These are phyloP conservation scores for Saccharomyces hybrid DNA, from an alignment of 1,139 yeast species.

Conservation along the genomic window DNA sequence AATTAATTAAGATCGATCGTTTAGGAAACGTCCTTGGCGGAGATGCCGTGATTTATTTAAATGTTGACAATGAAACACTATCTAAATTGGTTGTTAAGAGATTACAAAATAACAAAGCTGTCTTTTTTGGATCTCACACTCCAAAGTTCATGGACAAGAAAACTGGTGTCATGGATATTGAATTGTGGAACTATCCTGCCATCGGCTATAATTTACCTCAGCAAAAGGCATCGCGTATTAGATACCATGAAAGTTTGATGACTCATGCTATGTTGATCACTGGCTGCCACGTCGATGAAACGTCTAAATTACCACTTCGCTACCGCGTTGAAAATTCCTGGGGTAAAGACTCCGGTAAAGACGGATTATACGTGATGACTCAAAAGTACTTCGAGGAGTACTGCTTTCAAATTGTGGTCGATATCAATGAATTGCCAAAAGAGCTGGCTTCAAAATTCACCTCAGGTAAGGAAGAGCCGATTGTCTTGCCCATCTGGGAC, in stretches of 20 bases:
- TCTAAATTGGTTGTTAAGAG: slow-evolving; percentile 57
- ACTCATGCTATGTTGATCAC: slow-evolving; percentile 84
- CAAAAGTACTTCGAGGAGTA: slow-evolving; percentile 78
- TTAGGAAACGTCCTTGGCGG: slow-evolving; percentile 67
- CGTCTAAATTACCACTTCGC: slow-evolving; percentile 53
- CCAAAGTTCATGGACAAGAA: slow-evolving; percentile 56
- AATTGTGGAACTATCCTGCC: slow-evolving; percentile 57
- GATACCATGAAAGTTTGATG: slow-evolving; percentile 57
- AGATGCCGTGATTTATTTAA: slow-evolving; percentile 60
- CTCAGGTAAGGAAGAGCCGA: slow-evolving; percentile 35
- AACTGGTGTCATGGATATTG: slow-evolving; percentile 62
- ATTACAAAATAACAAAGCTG: slow-evolving; percentile 64
- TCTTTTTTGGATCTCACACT: slow-evolving; percentile 80
- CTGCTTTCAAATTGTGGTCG: slow-evolving; percentile 75
- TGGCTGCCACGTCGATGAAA: slow-evolving; percentile 58
- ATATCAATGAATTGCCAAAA: slow-evolving; percentile 45
- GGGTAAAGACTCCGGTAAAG: slow-evolving; percentile 69
- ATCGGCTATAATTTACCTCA: slow-evolving; percentile 54
- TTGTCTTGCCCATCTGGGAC: slow-evolving; percentile 67
- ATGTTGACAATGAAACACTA: slow-evolving; percentile 51
- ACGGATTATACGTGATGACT: slow-evolving; percentile 74
- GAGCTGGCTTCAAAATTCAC: slow-evolving; percentile 39
- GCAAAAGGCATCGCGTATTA: slow-evolving; percentile 51
- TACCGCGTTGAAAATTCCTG: slow-evolving; percentile 85
- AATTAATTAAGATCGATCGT: slow-evolving; percentile 60